A percentile compares a stretch with the other conserved stretches of the same genome.
Conservation (phyloP, 2,329 filamentous ascomycete genomes). For the Tolypocladium tundrense region DNA sequence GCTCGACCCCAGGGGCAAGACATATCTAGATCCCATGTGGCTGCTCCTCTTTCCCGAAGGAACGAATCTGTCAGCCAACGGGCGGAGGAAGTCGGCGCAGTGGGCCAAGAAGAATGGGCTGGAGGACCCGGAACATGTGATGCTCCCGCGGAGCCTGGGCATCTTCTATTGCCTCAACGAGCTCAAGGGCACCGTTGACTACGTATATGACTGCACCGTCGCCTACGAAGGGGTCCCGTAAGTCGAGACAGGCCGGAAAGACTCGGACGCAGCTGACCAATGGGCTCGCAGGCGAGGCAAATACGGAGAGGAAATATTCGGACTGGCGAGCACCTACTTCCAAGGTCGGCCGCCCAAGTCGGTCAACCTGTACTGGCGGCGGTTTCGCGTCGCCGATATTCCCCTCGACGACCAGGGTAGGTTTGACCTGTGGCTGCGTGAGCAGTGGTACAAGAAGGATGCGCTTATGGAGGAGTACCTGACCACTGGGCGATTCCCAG, state of each 20-base stretch:
- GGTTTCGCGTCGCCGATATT: constrained; percentile 71
- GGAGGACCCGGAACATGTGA: constrained; percentile 60
- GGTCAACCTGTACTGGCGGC: constrained; percentile 93
- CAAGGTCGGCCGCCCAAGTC: constrained; percentile 84
- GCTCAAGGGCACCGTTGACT: constrained; percentile 63
- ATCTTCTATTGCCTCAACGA: constrained; percentile 71
- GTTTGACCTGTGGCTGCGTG: constrained; percentile 78
- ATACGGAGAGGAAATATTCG: constrained; percentile 88
- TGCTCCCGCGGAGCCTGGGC: constrained; percentile 73
- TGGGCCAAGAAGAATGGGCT: constrained; percentile 72
- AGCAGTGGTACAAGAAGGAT: constrained; percentile 90
- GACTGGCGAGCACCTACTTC: constrained; percentile 76
- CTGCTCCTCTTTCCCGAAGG: constrained; percentile 80
- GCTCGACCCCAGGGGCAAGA: constrained; percentile 39
- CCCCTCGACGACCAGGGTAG: constrained; percentile 62
- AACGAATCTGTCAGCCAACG: constrained; percentile 67
- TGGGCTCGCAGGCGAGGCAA: constrained; percentile 49
- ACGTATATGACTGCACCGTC: constrained; percentile 87
- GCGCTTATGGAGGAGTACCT: constrained; percentile 75
- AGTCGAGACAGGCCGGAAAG: constrained; percentile 29
- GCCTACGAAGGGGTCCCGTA: constrained; percentile 91
- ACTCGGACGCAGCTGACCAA: constrained; percentile 1
- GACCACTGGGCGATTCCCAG: constrained; percentile 69
- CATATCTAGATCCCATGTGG: constrained; percentile 75
- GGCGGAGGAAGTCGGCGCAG: constrained; percentile 56